A percentile compares a stretch with the other conserved stretches of the same genome.
These are phyloP conservation scores for Primulina tabacum DNA, from an alignment of 257 asterid species.

Conservation along the genomic window DNA sequence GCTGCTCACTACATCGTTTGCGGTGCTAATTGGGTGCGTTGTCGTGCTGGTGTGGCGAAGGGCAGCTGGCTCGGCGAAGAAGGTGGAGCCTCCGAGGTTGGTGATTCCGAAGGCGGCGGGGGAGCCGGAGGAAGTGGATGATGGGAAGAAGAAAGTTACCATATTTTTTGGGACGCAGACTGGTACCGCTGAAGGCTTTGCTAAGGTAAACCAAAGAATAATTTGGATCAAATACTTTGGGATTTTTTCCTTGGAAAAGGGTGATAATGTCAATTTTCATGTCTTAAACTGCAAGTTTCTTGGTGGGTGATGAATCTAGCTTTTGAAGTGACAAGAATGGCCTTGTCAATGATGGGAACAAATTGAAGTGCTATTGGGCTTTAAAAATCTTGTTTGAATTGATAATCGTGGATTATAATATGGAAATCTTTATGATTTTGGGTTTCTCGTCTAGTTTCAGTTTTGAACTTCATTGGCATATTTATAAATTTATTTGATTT, in stretches of 20 bases:
- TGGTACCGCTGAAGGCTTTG: constrained; percentile 98
- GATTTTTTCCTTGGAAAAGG: constrained; percentile 9
- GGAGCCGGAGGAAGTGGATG: constrained; percentile 75
- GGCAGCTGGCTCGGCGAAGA: constrained; percentile 54
- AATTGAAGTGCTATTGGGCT: constrained; percentile 13
- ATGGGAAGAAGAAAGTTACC: constrained; percentile 66
- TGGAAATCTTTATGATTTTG: constrained; percentile 13
- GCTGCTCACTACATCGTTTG: constrained; percentile 72
- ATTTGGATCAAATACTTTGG: neutral
- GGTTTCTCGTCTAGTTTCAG: constrained; percentile 16
- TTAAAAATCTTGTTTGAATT: constrained; percentile 9
- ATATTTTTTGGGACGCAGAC: constrained; percentile 92
- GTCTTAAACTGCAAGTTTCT: too few species aligned
- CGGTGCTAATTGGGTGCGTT: constrained; percentile 68
- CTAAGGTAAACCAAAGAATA: constrained; percentile 50
- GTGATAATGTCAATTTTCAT: neutral
- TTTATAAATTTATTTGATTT: neutral
- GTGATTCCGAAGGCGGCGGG: constrained; percentile 37
- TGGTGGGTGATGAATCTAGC: too few species aligned
- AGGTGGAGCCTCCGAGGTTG: constrained; percentile 41
- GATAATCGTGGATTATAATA: constrained; percentile 10
- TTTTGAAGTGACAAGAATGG: too few species aligned
- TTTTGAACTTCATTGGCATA: neutral
- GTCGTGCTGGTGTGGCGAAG: constrained; percentile 66
- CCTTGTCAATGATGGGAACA: neutral